Evolutionary conservation across 371 early-diverging fungal species (phyloP).

Genomic region (Mortierella sp.): DNA sequence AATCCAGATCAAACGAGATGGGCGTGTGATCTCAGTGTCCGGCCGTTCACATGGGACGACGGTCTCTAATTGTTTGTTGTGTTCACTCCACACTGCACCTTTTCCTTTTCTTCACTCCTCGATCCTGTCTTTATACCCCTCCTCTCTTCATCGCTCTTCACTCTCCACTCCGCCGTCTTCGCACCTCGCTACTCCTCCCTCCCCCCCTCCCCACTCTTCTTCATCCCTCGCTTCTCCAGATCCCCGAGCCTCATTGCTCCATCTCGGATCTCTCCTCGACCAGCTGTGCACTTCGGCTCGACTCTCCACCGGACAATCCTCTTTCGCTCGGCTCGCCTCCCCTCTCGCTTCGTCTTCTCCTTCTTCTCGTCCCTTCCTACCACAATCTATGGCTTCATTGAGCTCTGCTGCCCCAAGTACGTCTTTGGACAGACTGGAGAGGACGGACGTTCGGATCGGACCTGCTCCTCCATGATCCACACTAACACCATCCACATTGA

Average conservation of each 20-base stretch:
- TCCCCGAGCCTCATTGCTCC: no score
- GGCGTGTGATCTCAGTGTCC: not conserved
- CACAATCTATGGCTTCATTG: not conserved
- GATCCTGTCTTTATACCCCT: no score
- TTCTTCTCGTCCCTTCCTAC: not conserved
- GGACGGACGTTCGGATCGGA: not conserved
- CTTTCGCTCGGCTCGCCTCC: not conserved
- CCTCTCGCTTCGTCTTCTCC: not conserved
- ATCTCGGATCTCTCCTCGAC: no score
- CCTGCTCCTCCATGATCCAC: no score
- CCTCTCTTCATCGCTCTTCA: not conserved
- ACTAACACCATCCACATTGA: no score
- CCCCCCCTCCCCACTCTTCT: not conserved
- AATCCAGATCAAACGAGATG: no score
- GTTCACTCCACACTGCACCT: no score
- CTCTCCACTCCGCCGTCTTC: not conserved
- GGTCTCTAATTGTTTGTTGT: no score
- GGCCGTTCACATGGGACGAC: slow-evolving; percentile 1
- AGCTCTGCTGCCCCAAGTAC: not conserved
- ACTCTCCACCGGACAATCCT: not conserved
- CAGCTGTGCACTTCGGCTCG: not conserved
- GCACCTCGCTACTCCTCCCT: not conserved
- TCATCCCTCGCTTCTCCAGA: no score
- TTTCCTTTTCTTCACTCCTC: no score
- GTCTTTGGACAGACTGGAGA: not conserved